Evolutionary conservation across 2,329 filamentous ascomycete species (phyloP), one percentile per base, ranked within the genome.

Genomic region (Fusarium sp.): DNA sequence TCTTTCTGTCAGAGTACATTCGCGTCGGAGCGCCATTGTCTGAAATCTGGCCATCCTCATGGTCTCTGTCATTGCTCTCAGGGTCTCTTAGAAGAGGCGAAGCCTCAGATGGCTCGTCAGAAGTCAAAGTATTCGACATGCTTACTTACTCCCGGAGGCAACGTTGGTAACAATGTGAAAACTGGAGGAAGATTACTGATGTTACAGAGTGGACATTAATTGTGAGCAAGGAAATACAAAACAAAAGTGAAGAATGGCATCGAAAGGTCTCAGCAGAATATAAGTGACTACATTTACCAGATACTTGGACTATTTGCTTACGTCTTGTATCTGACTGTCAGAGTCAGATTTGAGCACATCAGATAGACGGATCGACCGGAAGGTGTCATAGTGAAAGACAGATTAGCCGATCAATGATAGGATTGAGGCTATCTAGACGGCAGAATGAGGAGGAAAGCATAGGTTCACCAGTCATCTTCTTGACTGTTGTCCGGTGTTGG

Each of bases 11-110:
- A 42, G 49, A 42, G 55, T 51, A 62, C 25, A 63, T 14, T 42
- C 55, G 55, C 37, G 57, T 51, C 32, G 59, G 37, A 34, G n/a
- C 41, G 41, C 49, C 45, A 8, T 49, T 48, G n/a, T 52, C 58
- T 9, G 41, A 40, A 7, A 13, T 27, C 29, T 48, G 53, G 40
- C 48, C 63, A 59, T 73, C 67, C 24, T 73, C 72, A 6, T 63
- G 46, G 27, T 70, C 64, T 4, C 49, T 32, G 14, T 62, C 51
- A 41, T 25, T 47, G 13, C 11, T 44, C 12, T 27, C 34, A 22
- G n/a, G n/a, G n/a, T 67, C 65, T 29, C 59, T 66, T 14, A 79
- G 67, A 27, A 79, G 73, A 10, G 77, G 75, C 6, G 76, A 77
- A 13, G 59, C 70, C 57, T 78, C 77, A 10, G 72, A 66, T 12